phyloP scores from a whole-genome alignment of 169 alveolate genomes.

The Condylostoma magnum region DNA sequence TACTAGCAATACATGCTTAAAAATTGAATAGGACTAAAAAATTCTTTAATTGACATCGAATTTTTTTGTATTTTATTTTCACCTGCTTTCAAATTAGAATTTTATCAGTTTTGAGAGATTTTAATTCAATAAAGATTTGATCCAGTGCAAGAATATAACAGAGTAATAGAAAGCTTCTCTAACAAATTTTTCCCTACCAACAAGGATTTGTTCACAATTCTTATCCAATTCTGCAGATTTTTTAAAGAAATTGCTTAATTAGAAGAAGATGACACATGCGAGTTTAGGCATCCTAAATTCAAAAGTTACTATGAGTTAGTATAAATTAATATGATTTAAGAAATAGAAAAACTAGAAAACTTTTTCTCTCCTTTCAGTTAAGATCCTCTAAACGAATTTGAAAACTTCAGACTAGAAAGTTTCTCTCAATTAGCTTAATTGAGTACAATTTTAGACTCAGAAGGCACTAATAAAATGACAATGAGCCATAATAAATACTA shows the following conservation, averaged over 20 bases:
- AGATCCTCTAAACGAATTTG: slow-evolving; percentile 17
- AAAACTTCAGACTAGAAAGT: slow-evolving; percentile 29
- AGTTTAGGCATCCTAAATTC: slow-evolving; percentile 44
- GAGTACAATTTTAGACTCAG: slow-evolving; percentile 15
- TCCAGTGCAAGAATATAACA: slow-evolving; percentile 53
- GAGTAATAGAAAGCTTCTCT: slow-evolving; percentile 41
- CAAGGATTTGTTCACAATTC: slow-evolving; percentile 39
- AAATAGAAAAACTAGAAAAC: slow-evolving; percentile 30
- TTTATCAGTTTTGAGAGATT: slow-evolving; percentile 36
- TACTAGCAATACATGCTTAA: slow-evolving; percentile 28
- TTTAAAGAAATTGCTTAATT: slow-evolving; percentile 49
- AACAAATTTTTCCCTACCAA: slow-evolving; percentile 33
- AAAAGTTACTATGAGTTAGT: slow-evolving; percentile 34
- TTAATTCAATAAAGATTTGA: slow-evolving; percentile 38
- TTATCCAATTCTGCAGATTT: slow-evolving; percentile 41
- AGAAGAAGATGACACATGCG: slow-evolving; percentile 32
- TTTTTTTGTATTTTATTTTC: slow-evolving; percentile 43
- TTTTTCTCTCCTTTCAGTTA: slow-evolving; percentile 15
- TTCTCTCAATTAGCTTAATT: slow-evolving; percentile 4
- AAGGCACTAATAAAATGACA: neutral
- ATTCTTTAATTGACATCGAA: slow-evolving; percentile 37
- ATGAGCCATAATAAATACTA: slow-evolving; percentile 12
- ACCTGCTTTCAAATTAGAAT: slow-evolving; percentile 37
- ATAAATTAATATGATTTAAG: slow-evolving; percentile 34
- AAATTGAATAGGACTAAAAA: slow-evolving; percentile 42